Evolutionary conservation across 306 rosid species (phyloP).

Genomic region (Cucumis cinereus): DNA sequence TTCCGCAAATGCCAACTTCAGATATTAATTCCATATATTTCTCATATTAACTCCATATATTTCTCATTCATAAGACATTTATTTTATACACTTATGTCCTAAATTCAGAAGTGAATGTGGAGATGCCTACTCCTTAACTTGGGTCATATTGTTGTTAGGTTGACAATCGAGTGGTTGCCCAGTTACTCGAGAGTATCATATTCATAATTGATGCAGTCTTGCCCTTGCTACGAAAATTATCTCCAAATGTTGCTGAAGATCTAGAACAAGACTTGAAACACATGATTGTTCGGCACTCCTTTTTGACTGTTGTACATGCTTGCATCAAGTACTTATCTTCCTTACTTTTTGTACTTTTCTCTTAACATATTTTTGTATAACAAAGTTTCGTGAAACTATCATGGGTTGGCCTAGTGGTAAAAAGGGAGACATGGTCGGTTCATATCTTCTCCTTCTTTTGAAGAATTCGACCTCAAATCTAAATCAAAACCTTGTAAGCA

Average conservation of each 20-base stretch:
- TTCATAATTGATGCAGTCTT: conserved; percentile 86
- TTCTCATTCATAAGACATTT: not conserved
- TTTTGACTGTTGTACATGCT: conserved; percentile 98
- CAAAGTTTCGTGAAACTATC: too few species aligned
- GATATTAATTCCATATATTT: not conserved
- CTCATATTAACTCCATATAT: not conserved
- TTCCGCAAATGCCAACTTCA: not conserved
- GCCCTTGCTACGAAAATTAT: conserved; percentile 72
- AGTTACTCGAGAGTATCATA: conserved; percentile 77
- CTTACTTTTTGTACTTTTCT: not conserved
- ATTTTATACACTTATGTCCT: not conserved
- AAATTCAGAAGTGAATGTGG: not conserved
- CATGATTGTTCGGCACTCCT: conserved; percentile 86
- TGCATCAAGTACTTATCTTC: conserved; percentile 69
- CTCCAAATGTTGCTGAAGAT: conserved; percentile 71
- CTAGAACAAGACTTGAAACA: conserved; percentile 86
- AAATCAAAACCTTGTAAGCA: too few species aligned
- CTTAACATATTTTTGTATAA: not conserved
- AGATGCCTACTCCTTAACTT: conserved; percentile 7
- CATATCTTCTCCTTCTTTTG: too few species aligned
- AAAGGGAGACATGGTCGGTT: too few species aligned
- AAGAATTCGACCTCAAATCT: too few species aligned
- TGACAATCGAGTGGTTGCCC: conserved; percentile 66
- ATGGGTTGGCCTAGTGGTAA: too few species aligned
- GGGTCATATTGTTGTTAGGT: conserved; percentile 39